phyloP scores from a whole-genome alignment of 768 basidiomycete species.

The Boletus eberwhitei region DNA sequence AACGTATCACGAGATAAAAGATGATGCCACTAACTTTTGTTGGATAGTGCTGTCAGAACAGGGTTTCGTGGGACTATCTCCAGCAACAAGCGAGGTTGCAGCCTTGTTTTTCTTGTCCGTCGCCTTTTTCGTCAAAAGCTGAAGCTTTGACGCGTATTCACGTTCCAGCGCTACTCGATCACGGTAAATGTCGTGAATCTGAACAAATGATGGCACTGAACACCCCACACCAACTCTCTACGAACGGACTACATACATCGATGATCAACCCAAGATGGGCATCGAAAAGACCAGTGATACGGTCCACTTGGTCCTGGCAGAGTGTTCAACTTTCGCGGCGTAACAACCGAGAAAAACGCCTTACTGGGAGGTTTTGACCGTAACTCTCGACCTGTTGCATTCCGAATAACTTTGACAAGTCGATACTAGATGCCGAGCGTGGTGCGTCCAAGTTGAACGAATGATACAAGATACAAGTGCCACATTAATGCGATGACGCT shows the following conservation, averaged over 20 bases:
- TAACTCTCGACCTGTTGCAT: slow-evolving; percentile 35
- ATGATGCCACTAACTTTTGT: slow-evolving; percentile 46
- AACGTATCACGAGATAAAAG: background rate
- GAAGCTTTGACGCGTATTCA: slow-evolving; percentile 74
- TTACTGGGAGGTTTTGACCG: slow-evolving; percentile 56
- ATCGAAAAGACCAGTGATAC: slow-evolving; percentile 54
- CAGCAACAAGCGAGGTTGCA: slow-evolving; percentile 54
- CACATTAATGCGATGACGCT: background rate
- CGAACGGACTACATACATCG: slow-evolving; percentile 47
- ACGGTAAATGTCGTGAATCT: slow-evolving; percentile 74
- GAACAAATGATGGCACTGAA: background rate
- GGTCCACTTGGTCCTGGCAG: slow-evolving; percentile 68
- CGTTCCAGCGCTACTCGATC: slow-evolving; percentile 68
- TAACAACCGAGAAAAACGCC: background rate
- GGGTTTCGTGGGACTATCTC: slow-evolving; percentile 62
- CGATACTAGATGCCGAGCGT: background rate
- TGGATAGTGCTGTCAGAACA: slow-evolving; percentile 51
- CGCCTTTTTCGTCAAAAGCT: slow-evolving; percentile 61
- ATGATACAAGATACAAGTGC: background rate
- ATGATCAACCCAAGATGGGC: slow-evolving; percentile 60
- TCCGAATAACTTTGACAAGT: background rate
- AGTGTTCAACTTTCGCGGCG: slow-evolving; percentile 6
- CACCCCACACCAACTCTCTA: background rate
- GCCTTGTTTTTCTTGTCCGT: slow-evolving; percentile 67
- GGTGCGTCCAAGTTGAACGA: background rate